Evolutionary conservation across 495 filamentous ascomycete genomes (phyloP).

Genomic region (Lophiostoma macrostomum): DNA sequence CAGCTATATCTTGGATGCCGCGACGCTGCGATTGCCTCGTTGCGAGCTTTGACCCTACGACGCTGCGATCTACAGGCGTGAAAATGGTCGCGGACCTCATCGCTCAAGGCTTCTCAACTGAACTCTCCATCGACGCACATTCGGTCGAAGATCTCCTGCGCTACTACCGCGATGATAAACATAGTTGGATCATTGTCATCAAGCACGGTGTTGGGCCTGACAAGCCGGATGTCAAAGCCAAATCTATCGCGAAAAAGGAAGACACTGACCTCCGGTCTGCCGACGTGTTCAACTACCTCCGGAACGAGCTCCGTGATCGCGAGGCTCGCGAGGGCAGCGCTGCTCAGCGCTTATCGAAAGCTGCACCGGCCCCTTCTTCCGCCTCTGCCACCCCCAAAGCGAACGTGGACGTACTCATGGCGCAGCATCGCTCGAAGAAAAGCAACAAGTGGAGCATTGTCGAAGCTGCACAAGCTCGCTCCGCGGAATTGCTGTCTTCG

Average conservation of each 20-base stretch:
- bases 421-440: constrained; percentile 83
- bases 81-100: constrained; percentile 77
- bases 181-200: constrained; percentile 82
- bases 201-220: constrained; percentile 66
- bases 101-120: constrained; percentile 81
- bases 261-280: constrained; percentile 73
- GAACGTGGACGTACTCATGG: constrained; percentile 77
- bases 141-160: constrained; percentile 67
- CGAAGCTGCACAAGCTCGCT: constrained; percentile 54
- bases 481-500: constrained; percentile 44
- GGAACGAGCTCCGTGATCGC: constrained; percentile 76
- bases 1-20: constrained; percentile 38
- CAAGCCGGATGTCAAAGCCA: constrained; percentile 70
- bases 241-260: constrained; percentile 69
- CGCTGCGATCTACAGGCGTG: constrained; percentile 70
- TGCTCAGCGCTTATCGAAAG: constrained; percentile 45
- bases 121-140: constrained; percentile 74
- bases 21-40: constrained; percentile 78
- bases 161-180: constrained; percentile 65
- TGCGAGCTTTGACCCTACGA: constrained; percentile 74
- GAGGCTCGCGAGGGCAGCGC: constrained; percentile 57
- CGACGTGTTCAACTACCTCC: constrained; percentile 78
- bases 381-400: constrained; percentile 38
- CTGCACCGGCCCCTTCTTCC: neutral
- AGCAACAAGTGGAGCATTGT: constrained; percentile 81